Evolutionary conservation across 2,329 filamentous ascomycete species (phyloP).

Genomic region (Lachnellula occidentalis): DNA sequence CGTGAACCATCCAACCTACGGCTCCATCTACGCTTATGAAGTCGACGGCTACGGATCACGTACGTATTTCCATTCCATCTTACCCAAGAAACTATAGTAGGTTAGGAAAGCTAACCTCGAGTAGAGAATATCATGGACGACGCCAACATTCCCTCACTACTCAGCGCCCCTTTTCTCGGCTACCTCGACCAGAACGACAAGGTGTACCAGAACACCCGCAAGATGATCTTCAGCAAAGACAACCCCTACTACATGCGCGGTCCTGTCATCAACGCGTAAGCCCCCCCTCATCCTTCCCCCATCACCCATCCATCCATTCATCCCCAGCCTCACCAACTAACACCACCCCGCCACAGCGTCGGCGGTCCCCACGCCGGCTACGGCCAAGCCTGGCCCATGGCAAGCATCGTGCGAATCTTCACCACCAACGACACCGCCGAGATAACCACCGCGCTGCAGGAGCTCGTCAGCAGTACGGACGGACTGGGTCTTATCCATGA

Average conservation of each 20-base stretch:
- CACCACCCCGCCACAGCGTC: constrained; percentile 46
- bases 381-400: constrained; percentile 50
- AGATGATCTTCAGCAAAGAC: constrained; percentile 67
- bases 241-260: constrained; percentile 70
- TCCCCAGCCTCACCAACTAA: background rate
- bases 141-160: constrained; percentile 63
- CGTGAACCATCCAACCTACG: constrained; percentile 55
- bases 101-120: constrained; percentile 21
- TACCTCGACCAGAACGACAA: constrained; percentile 53
- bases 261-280: constrained; percentile 50
- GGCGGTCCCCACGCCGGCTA: constrained; percentile 64
- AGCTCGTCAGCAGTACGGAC: constrained; percentile 24
- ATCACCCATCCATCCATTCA: constrained; percentile 65
- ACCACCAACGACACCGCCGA: constrained; percentile 38
- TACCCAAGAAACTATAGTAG: background rate
- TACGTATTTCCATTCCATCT: constrained; percentile 32
- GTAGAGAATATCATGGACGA: constrained; percentile 61
- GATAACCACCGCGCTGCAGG: constrained; percentile 24
- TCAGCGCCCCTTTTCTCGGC: constrained; percentile 59
- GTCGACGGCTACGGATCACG: constrained; percentile 63
- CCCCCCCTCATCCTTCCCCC: background rate
- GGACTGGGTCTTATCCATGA: constrained; percentile 43
- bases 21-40: constrained; percentile 70
- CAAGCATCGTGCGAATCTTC: constrained; percentile 47
- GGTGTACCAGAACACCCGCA: constrained; percentile 73